Evolutionary conservation across 805 yeast species (phyloP), one percentile per base, ranked within the genome.

Genomic region (Torulaspora quercuum): DNA sequence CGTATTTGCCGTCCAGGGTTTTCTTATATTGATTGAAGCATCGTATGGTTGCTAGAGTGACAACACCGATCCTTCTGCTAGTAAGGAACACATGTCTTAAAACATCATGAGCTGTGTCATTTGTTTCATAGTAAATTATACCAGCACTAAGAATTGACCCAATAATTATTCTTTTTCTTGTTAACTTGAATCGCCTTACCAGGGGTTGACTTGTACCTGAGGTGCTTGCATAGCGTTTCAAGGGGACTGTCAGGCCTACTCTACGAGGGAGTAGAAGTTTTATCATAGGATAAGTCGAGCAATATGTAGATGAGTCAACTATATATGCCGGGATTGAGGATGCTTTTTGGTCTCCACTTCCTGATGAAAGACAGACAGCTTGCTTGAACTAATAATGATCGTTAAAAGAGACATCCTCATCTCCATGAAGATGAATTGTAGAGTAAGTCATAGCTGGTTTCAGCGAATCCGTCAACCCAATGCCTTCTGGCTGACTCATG

Each of bases 1-100:
- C 65, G 40, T 69, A 80, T 5, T 64, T 59, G 11, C 50, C 56
- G 12, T 66, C 69, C 16, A 89, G 65, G 0, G 78, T 70, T 35
- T 67, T 69, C 33, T 80, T 69, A 61, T 92, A 92, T 21, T 80
- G 65, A 42, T 70, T 68, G 48, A 90, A 80, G 57, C 97, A 90
- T 42, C 79, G 67, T 5, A 72, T 47, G 1, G 90, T 81, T 2
- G 95, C 95, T 7, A 70, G 57, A 0, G 80, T 64, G 1, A 82
- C 90, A 3, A 79, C 78, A 2, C 76, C 71, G 1, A 77, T 73
- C 42, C 92, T 69, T 43, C 53, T 77, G 70, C 48, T 59, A 51
- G 61, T 64, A 55, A 50, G 24, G 16, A 40, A 39, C 2, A 53
- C 16, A 38, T 59, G 61, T 21, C 47, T 46, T 2, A 52, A 7